Base-by-base conservation (phyloP, 768 basidiomycete genomes). In the Filobasidium floriforme region DNA sequence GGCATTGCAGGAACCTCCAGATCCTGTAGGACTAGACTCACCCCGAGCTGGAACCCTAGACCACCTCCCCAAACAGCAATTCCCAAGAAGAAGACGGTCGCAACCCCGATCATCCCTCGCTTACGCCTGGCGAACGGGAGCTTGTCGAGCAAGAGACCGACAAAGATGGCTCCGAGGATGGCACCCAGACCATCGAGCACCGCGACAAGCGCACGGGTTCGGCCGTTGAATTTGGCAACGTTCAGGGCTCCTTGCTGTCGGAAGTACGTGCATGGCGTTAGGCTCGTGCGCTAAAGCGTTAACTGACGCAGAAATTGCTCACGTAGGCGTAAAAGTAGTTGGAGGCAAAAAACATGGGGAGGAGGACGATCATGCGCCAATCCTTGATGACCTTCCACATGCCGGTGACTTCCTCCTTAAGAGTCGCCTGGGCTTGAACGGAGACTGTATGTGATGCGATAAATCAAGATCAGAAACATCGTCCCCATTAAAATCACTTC, bases 291-390 rank as follows among this genome's bases (percentile, higher is more conserved):
- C n/a, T n/a, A n/a, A n/a, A n/a, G n/a, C n/a, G n/a, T n/a, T n/a
- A n/a, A n/a, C n/a, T n/a, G n/a, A n/a, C n/a, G n/a, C n/a, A n/a
- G n/a, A n/a, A n/a, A n/a, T n/a, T n/a, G n/a, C 60, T 70, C 68
- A 63, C 71, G 82, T 82, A 82, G 1, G 82, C 79, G 72, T 82
- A 82, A 77, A 82, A 80, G 70, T 80, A 46, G 22, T 51, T 82
- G 66, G 79, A 80, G 10, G 81, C 75, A 72, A 82, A 82, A 73
- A 79, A 81, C 80, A 81, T 81, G 51, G 81, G 81, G 44, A 78
- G 69, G 57, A 82, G 78, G 7, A 78, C 71, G 61, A 81, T 60
- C 69, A 82, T 77, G 62, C 81, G 76, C 76, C 79, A 80, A 72
- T 82, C 81, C 70, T 80, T 82, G 73, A 82, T 71, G 11, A 79